Base-by-base conservation (phyloP, 331 rosid species). In the Telfairia occidentalis region DNA sequence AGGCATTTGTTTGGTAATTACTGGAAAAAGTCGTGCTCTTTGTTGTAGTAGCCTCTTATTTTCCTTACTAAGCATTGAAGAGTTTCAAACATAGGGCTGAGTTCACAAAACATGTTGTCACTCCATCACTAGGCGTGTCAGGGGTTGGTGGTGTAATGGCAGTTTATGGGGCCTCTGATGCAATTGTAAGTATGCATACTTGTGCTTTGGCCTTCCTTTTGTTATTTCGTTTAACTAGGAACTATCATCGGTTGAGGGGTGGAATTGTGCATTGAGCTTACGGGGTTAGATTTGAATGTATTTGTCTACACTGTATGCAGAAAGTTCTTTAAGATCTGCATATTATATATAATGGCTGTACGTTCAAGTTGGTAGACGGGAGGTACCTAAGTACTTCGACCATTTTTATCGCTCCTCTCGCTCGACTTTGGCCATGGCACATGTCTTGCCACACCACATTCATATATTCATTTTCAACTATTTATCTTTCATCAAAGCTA, bases 131-230 rank as follows among this genome's bases (percentile, higher is more conserved):
- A 59, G 96, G 96, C 69, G 81, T 88, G 81, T 89, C 98, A 32
- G 98, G 98, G 55, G 96, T 94, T 58, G 98, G 96, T 48, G 91
- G 89, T 79, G 79, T 89, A 53, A 94, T 94, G 98, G 96, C 98
- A 43, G 86, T 86, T 2, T 94, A 94, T 30, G 98, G 98, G 74
- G 96, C 96, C 76, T 83, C 82, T 82, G 95, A 89, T 89, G 97
- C 96, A 81, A 85, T 89, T 38, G 98, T 91, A 88, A 91, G 97
- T 80, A 57, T 79, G 81, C 76, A 29, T 57, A 49, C 23, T 59
- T 3, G 38, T 52, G 24, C 5, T 19, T 49, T 37, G 34, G 34
- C 46, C 1, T 43, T 29, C 49, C 19, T 48, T 3, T 37, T 23
- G 16, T 74, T 38, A 6, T 74, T 21, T 6, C 3, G 1, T 53